phyloP scores from a whole-genome alignment of 495 filamentous ascomycete genomes.

The Geoglossum glabrum region DNA sequence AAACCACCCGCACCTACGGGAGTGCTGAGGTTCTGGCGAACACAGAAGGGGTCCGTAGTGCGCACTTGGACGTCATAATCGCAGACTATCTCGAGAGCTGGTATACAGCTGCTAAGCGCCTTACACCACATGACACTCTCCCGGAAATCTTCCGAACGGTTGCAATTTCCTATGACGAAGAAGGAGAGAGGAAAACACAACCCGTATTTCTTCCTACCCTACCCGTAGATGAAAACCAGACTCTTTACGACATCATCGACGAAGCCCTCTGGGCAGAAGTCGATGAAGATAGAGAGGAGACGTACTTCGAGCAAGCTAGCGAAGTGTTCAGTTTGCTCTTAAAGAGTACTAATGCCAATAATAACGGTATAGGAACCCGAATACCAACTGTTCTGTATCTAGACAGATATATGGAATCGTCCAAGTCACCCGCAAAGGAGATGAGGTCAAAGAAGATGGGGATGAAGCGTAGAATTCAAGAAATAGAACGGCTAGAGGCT shows the following conservation, averaged over 20 bases:
- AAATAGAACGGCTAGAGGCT: constrained; percentile 17
- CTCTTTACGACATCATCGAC: constrained; percentile 58
- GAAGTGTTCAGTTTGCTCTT: constrained; percentile 41
- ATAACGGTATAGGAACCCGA: constrained; percentile 34
- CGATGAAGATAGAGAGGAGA: constrained; percentile 29
- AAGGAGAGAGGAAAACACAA: constrained; percentile 14
- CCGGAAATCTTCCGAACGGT: constrained; percentile 5
- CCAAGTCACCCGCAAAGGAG: constrained; percentile 31
- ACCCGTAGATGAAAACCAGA: constrained; percentile 21
- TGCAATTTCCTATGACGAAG: constrained; percentile 15
- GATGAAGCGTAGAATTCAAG: constrained; percentile 12
- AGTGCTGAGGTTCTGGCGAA: constrained; percentile 39
- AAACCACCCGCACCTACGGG: constrained; percentile 62
- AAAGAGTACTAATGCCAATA: constrained; percentile 22
- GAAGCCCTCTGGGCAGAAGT: constrained; percentile 39
- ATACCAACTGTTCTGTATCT: constrained; percentile 55
- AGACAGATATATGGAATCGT: constrained; percentile 52
- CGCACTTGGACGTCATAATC: constrained; percentile 7
- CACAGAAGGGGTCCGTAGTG: constrained; percentile 20
- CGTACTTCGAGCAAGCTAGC: constrained; percentile 33
- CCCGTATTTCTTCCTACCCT: constrained; percentile 18
- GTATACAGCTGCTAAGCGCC: background rate
- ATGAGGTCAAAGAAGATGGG: constrained; percentile 22
- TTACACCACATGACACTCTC: constrained; percentile 8
- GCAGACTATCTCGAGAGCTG: constrained; percentile 11